These are phyloP conservation scores for Thymus mandschuricus DNA, from an alignment of 257 asterid species.

Conservation along the genomic window DNA sequence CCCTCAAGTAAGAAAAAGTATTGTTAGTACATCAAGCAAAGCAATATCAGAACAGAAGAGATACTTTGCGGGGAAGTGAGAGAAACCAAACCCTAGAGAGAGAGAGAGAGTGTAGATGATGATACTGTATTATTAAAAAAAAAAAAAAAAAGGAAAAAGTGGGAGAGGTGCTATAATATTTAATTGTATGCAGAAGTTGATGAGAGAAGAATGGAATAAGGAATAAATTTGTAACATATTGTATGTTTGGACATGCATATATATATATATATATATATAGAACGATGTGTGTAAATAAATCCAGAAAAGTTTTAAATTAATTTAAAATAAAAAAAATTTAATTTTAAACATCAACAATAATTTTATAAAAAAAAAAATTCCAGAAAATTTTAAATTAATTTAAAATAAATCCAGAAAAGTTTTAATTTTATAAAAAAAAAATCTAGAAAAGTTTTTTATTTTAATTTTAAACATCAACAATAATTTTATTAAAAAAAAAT, in stretches of 20 bases:
- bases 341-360: too few species aligned
- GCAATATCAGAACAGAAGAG: slow-evolving; percentile 27
- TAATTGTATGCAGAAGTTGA: background rate
- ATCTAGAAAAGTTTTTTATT: too few species aligned
- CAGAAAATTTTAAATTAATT: too few species aligned
- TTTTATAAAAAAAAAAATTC: too few species aligned
- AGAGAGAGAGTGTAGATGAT: background rate
- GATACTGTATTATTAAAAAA: slow-evolving; percentile 7
- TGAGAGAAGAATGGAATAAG: background rate
- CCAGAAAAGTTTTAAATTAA: too few species aligned
- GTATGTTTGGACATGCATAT: background rate
- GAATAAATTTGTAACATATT: background rate
- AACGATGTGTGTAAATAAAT: too few species aligned
- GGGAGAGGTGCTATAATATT: background rate
- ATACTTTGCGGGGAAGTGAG: slow-evolving; percentile 35
- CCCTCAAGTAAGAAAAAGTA: background rate
- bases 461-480: too few species aligned
- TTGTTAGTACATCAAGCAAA: background rate
- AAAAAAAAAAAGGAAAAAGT: slow-evolving; percentile 19
- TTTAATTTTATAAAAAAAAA: too few species aligned
- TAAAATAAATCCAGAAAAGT: too few species aligned
- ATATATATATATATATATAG: background rate
- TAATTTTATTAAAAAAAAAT: too few species aligned
- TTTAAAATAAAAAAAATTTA: too few species aligned
- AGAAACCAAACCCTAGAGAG: background rate